Conservation (phyloP, 164 flowering plant genomes). For the Tinospora cordifolia region DNA sequence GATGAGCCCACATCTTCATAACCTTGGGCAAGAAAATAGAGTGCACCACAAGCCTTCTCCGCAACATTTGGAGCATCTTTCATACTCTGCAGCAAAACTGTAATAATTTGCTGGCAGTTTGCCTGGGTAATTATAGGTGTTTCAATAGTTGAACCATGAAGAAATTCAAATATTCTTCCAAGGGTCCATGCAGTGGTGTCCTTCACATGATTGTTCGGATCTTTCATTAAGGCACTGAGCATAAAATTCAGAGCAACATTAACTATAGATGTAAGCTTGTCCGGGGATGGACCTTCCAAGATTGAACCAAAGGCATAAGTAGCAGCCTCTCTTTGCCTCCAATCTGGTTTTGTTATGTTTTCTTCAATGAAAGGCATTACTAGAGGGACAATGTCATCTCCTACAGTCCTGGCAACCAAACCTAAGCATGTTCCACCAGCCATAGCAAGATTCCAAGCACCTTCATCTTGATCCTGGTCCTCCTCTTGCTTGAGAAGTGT, state of each 20-base stretch:
- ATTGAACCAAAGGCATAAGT: slow-evolving; percentile 67
- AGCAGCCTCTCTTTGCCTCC: slow-evolving; percentile 66
- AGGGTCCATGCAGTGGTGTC: slow-evolving; percentile 68
- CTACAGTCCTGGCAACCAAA: slow-evolving; percentile 54
- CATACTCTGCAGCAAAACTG: slow-evolving; percentile 53
- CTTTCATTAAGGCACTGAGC: slow-evolving; percentile 46
- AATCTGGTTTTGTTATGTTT: slow-evolving; percentile 53
- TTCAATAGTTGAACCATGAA: slow-evolving; percentile 49
- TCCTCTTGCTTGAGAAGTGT: slow-evolving; percentile 60
- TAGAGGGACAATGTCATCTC: slow-evolving; percentile 58
- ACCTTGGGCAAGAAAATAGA: slow-evolving; percentile 63
- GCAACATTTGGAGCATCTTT: slow-evolving; percentile 62
- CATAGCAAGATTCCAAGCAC: slow-evolving; percentile 66
- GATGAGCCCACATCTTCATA: slow-evolving; percentile 39
- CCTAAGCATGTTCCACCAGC: slow-evolving; percentile 69
- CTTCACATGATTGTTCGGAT: slow-evolving; percentile 57
- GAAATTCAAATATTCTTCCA: slow-evolving; percentile 55
- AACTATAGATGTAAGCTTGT: slow-evolving; percentile 42
- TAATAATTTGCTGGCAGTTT: slow-evolving; percentile 45
- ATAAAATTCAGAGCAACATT: slow-evolving; percentile 49
- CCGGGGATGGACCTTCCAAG: slow-evolving; percentile 56
- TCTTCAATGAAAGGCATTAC: slow-evolving; percentile 58
- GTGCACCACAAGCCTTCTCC: slow-evolving; percentile 63
- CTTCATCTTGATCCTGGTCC: slow-evolving; percentile 63
- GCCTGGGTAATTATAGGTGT: slow-evolving; percentile 41